A percentile compares a stretch with the other conserved stretches of the same genome.
These are phyloP conservation scores for Candida silvatica DNA, from an alignment of 805 yeast species.

Conservation along the genomic window DNA sequence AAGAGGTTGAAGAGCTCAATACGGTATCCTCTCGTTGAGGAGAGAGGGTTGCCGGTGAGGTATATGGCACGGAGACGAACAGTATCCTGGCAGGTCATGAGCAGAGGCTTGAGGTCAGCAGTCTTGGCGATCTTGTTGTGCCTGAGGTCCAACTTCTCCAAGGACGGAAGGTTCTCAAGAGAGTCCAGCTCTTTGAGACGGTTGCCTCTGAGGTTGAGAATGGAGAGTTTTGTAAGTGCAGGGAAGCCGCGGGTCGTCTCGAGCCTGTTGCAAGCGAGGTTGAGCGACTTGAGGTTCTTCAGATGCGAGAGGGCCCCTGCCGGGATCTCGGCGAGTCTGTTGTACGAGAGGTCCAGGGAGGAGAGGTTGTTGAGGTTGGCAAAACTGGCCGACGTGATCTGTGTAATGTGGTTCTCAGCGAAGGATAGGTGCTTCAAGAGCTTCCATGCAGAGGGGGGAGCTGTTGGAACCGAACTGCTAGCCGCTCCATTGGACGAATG, in stretches of 20 bases:
- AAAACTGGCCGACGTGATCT: constrained; percentile 23
- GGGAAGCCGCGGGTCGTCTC: constrained; percentile 24
- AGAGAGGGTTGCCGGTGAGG: constrained; percentile 31
- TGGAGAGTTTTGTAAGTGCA: constrained; percentile 32
- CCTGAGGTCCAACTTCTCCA: constrained; percentile 47
- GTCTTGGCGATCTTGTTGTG: constrained; percentile 34
- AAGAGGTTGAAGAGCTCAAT: constrained; percentile 47
- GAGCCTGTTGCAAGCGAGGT: constrained; percentile 42
- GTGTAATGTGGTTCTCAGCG: constrained; percentile 29
- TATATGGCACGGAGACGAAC: constrained; percentile 19
- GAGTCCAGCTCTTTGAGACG: constrained; percentile 33
- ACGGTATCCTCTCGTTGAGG: constrained; percentile 34
- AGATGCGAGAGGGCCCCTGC: constrained; percentile 40
- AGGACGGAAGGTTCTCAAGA: constrained; percentile 30
- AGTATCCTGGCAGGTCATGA: constrained; percentile 16
- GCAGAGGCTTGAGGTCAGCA: constrained; percentile 31
- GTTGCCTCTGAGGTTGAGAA: constrained; percentile 45
- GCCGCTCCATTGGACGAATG: not conserved
- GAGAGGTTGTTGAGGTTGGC: constrained; percentile 24
- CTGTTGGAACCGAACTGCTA: not conserved
- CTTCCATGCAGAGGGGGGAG: constrained; percentile 22
- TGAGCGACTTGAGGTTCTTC: constrained; percentile 39
- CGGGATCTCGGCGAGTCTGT: constrained; percentile 41
- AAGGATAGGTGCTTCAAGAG: constrained; percentile 31
- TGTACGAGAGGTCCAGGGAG: constrained; percentile 47